Evolutionary conservation across 495 filamentous ascomycete species (phyloP).

Genomic region (Daldinia vernicosa): DNA sequence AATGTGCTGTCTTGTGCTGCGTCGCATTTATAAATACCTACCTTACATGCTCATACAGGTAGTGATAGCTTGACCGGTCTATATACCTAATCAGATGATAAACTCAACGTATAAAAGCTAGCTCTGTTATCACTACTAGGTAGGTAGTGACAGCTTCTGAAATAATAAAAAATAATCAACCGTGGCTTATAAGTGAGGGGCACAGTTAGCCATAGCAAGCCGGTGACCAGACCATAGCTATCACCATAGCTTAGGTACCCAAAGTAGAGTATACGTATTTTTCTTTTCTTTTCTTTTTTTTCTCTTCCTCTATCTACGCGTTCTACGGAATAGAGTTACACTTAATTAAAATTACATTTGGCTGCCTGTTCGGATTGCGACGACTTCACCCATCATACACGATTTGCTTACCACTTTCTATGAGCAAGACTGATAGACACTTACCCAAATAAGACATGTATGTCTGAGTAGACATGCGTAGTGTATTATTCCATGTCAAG

Average conservation of each 20-base stretch:
- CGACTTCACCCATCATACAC: too few relatives aligned
- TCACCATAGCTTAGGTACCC: not conserved
- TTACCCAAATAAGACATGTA: not conserved
- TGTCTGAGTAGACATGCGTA: slow-evolving; percentile 14
- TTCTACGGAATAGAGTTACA: too few relatives aligned
- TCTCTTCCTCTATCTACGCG: too few relatives aligned
- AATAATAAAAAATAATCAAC: slow-evolving; percentile 6
- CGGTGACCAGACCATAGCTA: not conserved
- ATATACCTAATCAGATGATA: slow-evolving; percentile 2
- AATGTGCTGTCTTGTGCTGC: slow-evolving; percentile 35
- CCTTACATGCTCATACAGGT: not conserved
- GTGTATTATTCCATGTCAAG: not conserved
- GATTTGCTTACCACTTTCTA: too few relatives aligned
- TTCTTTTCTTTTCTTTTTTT: too few relatives aligned
- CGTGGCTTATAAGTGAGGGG: slow-evolving; percentile 8
- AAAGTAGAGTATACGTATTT: not conserved
- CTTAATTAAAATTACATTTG: too few relatives aligned
- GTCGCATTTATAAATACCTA: slow-evolving; percentile 11
- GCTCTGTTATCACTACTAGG: not conserved
- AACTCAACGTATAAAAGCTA: not conserved
- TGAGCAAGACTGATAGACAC: not conserved
- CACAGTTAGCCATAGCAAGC: not conserved
- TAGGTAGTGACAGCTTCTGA: not conserved
- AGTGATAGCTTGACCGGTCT: not conserved
- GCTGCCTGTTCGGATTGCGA: too few relatives aligned